Evolutionary conservation across 805 yeast species (phyloP).

Genomic region (Zygoascus flipseniorum): DNA sequence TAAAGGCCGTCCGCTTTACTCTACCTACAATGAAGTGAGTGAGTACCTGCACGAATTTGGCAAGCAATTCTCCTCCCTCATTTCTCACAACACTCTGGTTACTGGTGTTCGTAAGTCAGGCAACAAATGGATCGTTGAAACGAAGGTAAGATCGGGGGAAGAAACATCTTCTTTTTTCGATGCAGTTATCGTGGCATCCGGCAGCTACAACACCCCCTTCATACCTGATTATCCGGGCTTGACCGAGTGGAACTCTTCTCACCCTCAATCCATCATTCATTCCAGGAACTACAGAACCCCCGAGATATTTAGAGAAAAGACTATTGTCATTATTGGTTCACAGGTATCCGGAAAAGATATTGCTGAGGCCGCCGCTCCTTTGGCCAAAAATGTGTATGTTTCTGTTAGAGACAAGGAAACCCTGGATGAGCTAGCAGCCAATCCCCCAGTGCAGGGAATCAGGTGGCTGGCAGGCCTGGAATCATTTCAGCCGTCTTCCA

Average conservation of each 20-base stretch:
- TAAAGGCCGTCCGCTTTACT: conserved; percentile 43
- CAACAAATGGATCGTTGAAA: conserved; percentile 37
- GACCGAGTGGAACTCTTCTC: conserved; percentile 34
- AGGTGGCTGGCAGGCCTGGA: conserved; percentile 37
- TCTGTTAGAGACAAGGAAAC: conserved; percentile 34
- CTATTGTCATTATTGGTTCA: conserved; percentile 62
- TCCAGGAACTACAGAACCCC: conserved; percentile 48
- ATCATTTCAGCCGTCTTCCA: conserved; percentile 21
- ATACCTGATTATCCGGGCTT: conserved; percentile 52
- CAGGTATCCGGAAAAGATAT: conserved; percentile 73
- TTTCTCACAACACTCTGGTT: conserved; percentile 43
- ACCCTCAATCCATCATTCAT: conserved; percentile 46
- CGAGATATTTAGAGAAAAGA: conserved; percentile 35
- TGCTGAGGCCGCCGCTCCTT: conserved; percentile 30
- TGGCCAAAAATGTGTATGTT: conserved; percentile 37
- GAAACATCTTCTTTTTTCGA: conserved; percentile 30
- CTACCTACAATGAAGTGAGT: conserved; percentile 52
- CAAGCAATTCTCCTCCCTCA: conserved; percentile 33
- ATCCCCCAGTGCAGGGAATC: conserved; percentile 22
- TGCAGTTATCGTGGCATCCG: conserved; percentile 55
- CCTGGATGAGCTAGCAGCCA: conserved; percentile 1
- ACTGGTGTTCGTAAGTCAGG: conserved; percentile 30
- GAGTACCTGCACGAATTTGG: conserved; percentile 53
- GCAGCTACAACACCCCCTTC: conserved; percentile 55
- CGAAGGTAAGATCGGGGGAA: conserved; percentile 18